Base-by-base conservation (phyloP, 176 grass and related monocot genomes). In the Urochloa ruziziensis region DNA sequence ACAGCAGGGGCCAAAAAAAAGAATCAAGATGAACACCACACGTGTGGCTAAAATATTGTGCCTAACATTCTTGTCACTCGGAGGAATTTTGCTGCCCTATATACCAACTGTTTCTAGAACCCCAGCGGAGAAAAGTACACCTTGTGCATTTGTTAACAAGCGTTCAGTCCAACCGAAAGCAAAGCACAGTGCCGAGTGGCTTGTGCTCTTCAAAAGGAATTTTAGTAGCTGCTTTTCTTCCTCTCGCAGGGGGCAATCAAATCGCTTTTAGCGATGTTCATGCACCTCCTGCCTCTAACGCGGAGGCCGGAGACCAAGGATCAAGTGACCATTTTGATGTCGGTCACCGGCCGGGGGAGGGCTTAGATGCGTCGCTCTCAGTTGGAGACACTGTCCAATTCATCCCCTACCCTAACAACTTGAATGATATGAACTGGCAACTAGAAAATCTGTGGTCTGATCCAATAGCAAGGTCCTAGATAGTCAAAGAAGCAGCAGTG, bases 351-450 rank as follows among this genome's bases (percentile, higher is more conserved):
- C 53, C 18, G 9, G 40, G 64, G 10, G 34, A 6, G 25, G 34
- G 23, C 2, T 82, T 44, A 70, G 52, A 64, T 18, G 36, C 28
- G 52, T 80, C 68, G 17, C 24, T 59, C 29, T 84, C 59, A 39
- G 49, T 46, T 51, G 68, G 47, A 40, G 65, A 64, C 54, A 73
- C 24, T 46, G 76, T 59, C 48, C 5, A 39, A 30, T 29, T 84
- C 75, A 68, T 15, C 48, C 29, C 28, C 35, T 53, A 37, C n/a
- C 24, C 35, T 34, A 74, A 65, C 28, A 83, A 25, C 44, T 79
- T 71, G 57, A 65, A 73, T 67, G 59, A 84, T 58, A 80, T 84
- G 87, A 89, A 84, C 48, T 49, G 67, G 67, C 68, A 80, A 67
- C 81, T 74, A 80, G n/a, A 84, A 48, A 87, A 60, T 63, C 17